phyloP scores from a whole-genome alignment of 352 stramenopile genomes.

The Phytophthora foliorum region DNA sequence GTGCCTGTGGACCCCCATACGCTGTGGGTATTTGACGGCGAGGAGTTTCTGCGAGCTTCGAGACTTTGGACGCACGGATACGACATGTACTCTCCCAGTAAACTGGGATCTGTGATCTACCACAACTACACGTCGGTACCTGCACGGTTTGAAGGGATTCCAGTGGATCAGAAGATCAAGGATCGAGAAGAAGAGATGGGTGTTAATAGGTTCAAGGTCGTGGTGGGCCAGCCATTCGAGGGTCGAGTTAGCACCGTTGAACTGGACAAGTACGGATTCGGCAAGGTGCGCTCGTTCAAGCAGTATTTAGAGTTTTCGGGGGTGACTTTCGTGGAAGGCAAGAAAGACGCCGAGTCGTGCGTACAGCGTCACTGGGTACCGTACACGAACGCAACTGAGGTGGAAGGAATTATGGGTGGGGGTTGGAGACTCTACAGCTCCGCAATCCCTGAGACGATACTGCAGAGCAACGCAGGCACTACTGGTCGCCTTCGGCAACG shows the following conservation, averaged over 20 bases:
- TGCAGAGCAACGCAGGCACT: conserved; percentile 35
- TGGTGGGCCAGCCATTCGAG: conserved; percentile 68
- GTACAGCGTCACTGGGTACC: conserved; percentile 73
- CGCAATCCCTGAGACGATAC: conserved; percentile 12
- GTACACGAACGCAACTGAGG: conserved; percentile 49
- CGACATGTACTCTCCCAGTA: conserved; percentile 70
- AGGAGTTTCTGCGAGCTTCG: conserved; percentile 69
- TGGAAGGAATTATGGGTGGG: conserved; percentile 56
- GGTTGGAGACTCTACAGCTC: conserved; percentile 48
- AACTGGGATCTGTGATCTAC: conserved; percentile 63
- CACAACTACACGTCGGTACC: conserved; percentile 79
- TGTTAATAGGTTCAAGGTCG: conserved; percentile 61
- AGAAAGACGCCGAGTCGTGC: conserved; percentile 65
- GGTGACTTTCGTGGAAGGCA: conserved; percentile 55
- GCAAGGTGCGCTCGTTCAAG: conserved; percentile 55
- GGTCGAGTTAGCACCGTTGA: conserved; percentile 64
- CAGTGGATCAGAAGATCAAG: conserved; percentile 51
- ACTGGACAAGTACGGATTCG: conserved; percentile 61
- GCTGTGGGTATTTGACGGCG: conserved; percentile 74
- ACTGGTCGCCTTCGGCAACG: conserved; percentile 31
- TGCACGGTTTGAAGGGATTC: conserved; percentile 57
- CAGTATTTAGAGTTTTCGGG: conserved; percentile 67
- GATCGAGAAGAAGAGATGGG: conserved; percentile 60
- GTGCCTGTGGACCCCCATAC: conserved; percentile 75
- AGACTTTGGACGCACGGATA: conserved; percentile 71